phyloP scores from a whole-genome alignment of 2,329 filamentous ascomycete species.

The Pseudocercospora fijiensis region DNA sequence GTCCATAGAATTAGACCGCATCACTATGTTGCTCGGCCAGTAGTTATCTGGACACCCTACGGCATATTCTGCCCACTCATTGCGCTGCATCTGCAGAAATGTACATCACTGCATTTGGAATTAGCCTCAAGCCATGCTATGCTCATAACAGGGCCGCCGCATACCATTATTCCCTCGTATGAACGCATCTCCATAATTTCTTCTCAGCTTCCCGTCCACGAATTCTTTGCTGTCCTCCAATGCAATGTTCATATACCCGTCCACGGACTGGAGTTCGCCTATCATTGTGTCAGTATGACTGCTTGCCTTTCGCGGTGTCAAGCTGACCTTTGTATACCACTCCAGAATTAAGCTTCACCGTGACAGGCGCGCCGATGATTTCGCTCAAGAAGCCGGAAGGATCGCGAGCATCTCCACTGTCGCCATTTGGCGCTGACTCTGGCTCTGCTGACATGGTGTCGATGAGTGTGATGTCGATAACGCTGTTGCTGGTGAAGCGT shows the following conservation, averaged over 20 bases:
- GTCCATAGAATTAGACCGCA: neutral
- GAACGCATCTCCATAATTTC: constrained; percentile 90
- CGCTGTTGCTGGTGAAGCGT: neutral
- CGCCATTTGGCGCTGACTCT: constrained; percentile 41
- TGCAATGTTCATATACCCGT: constrained; percentile 99
- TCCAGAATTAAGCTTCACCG: constrained; percentile 97
- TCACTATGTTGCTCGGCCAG: neutral
- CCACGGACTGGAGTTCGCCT: constrained; percentile 95
- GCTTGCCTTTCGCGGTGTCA: neutral
- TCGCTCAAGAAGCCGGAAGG: constrained; percentile 90
- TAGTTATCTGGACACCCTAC: neutral
- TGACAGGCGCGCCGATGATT: constrained; percentile 91
- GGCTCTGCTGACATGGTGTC: constrained; percentile 26
- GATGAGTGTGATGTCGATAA: neutral
- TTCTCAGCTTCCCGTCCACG: constrained; percentile 77
- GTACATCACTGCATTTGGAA: constrained; percentile 60
- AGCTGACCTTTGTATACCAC: constrained; percentile 87
- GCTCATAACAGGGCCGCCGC: neutral
- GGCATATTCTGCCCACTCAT: neutral
- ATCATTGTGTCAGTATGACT: constrained; percentile 9
- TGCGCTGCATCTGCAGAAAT: constrained; percentile 58
- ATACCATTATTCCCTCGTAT: constrained; percentile 93
- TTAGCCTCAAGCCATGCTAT: constrained; percentile 14
- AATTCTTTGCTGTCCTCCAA: constrained; percentile 93
- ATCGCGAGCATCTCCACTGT: constrained; percentile 70